Conservation (phyloP, 2,329 filamentous ascomycete species). For the Juglanconis oblonga region DNA sequence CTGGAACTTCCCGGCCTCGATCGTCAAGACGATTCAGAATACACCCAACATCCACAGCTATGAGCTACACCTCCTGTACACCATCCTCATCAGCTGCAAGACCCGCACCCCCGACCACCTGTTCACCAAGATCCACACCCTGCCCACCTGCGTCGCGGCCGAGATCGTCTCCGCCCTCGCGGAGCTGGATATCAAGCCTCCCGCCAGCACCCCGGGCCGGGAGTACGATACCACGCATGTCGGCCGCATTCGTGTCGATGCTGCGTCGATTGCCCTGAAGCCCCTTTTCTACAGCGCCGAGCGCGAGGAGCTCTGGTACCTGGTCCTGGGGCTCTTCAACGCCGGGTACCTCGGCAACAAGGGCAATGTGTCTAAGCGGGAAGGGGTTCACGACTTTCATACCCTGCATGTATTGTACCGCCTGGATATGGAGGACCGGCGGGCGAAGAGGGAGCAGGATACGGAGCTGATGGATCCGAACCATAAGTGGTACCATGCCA, state of each 20-base stretch:
- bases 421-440: conserved; percentile 9
- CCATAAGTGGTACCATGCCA: conserved; percentile 12
- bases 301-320: conserved; percentile 8
- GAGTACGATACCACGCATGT: neutral
- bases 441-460: conserved; percentile 1
- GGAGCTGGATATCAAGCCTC: neutral
- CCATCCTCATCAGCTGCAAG: neutral
- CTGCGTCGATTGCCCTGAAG: neutral
- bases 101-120: neutral
- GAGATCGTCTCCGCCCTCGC: conserved; percentile 5
- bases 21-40: conserved; percentile 3
- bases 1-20: conserved; percentile 9
- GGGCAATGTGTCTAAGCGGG: conserved; percentile 1
- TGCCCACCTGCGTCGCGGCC: neutral
- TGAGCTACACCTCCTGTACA: conserved; percentile 9
- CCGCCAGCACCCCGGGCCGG: neutral
- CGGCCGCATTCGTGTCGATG: neutral
- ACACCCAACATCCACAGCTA: conserved; percentile 2
- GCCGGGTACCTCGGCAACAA: conserved; percentile 2
- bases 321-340: conserved; percentile 7
- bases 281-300: conserved; percentile 4
- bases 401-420: conserved; percentile 11
- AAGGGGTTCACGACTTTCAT: conserved; percentile 3
- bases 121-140: neutral
- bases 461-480: conserved; percentile 3